A percentile compares a stretch with the other conserved stretches of the same genome.
phyloP scores from a whole-genome alignment of 768 basidiomycete genomes.

The Tylopilus subfusipes region DNA sequence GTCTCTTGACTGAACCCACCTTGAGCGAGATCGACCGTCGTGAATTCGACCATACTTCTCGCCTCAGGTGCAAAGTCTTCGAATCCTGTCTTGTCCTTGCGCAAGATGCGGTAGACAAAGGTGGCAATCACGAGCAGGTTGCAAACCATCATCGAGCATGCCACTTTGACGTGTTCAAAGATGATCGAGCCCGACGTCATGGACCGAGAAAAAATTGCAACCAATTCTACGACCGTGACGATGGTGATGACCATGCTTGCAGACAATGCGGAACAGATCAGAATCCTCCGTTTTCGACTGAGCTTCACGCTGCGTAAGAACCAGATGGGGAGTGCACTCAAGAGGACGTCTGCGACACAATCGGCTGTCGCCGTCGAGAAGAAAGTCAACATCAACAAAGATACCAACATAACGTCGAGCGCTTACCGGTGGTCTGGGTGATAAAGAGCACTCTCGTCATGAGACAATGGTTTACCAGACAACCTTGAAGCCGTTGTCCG shows the following conservation, averaged over 20 bases:
- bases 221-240: slow-evolving; percentile 16
- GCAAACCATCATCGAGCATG: slow-evolving; percentile 20
- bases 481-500: no score
- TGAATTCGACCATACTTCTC: slow-evolving; percentile 7
- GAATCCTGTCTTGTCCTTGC: not conserved
- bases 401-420: no score
- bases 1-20: not conserved
- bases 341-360: no score
- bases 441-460: not conserved
- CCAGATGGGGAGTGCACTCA: slow-evolving; percentile 18
- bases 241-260: slow-evolving; percentile 21
- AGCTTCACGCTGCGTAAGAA: slow-evolving; percentile 16
- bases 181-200: slow-evolving; percentile 11
- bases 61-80: not conserved
- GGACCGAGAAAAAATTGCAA: slow-evolving; percentile 2
- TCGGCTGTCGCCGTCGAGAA: slow-evolving; percentile 15
- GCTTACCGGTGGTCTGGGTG: slow-evolving; percentile 23
- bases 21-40: slow-evolving; percentile 8
- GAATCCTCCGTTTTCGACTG: slow-evolving; percentile 9
- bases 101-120: slow-evolving; percentile 16
- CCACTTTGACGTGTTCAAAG: slow-evolving; percentile 23
- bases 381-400: not conserved
- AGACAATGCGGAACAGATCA: slow-evolving; percentile 21
- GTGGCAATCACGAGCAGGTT: slow-evolving; percentile 22
- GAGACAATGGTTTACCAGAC: no score